Percentiles rank a stretch among this genome's conserved stretches.
Conservation (phyloP, 2,329 filamentous ascomycete genomes). For the Pseudogymnoascus sp. region DNA sequence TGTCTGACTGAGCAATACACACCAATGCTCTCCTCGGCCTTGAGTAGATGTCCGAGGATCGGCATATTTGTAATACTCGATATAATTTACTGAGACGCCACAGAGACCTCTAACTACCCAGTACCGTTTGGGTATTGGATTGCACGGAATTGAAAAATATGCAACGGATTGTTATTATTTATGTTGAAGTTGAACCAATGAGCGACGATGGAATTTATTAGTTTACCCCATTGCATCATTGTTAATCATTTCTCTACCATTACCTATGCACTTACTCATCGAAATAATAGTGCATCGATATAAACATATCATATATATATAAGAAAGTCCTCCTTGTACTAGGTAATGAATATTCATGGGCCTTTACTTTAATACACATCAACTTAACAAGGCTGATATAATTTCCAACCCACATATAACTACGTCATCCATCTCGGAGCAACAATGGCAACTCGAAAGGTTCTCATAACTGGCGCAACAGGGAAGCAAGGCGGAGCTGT, state of each 20-base stretch:
- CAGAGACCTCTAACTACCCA: not conserved
- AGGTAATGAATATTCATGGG: not conserved
- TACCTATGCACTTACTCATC: not conserved
- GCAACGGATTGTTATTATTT: too few species aligned
- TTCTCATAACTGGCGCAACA: conserved; percentile 37
- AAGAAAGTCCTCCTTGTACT: not conserved
- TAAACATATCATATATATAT: not conserved
- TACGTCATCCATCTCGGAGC: not conserved
- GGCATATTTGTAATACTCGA: not conserved
- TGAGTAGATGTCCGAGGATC: not conserved
- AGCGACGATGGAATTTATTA: not conserved
- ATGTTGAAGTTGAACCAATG: too few species aligned
- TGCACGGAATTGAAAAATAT: not conserved
- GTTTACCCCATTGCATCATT: not conserved
- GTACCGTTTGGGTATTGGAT: not conserved
- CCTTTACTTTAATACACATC: not conserved
- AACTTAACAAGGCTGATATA: not conserved
- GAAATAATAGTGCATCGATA: not conserved
- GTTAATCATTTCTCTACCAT: not conserved
- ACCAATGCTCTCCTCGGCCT: not conserved
- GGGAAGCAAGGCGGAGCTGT: conserved; percentile 38
- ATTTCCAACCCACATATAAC: not conserved
- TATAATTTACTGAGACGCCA: not conserved
- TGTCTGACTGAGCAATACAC: not conserved
- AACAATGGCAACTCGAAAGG: conserved; percentile 4